Evolutionary conservation across 805 yeast species (phyloP).

Genomic region (Phaffomyces antillensis): DNA sequence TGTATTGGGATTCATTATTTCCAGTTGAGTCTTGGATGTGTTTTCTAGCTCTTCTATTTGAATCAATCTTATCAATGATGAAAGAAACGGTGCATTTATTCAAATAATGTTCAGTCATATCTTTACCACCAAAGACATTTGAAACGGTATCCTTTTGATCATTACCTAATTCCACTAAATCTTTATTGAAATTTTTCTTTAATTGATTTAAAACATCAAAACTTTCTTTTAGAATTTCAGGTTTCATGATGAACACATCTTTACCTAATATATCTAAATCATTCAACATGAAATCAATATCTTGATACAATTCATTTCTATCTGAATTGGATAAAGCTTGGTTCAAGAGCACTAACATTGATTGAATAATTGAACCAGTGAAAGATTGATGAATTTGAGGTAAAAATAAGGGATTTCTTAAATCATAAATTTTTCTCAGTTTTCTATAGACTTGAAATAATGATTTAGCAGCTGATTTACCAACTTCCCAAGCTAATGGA

Average conservation of each 20-base stretch:
- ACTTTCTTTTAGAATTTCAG: conserved; percentile 23
- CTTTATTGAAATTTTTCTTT: conserved; percentile 20
- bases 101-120: conserved; percentile 24
- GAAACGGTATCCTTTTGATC: conserved; percentile 25
- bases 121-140: conserved; percentile 26
- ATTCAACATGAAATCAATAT: conserved; percentile 21
- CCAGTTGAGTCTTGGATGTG: conserved; percentile 1
- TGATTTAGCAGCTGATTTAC: conserved; percentile 19
- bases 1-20: conserved; percentile 6
- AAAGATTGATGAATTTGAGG: conserved; percentile 28
- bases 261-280: conserved; percentile 20
- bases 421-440: conserved; percentile 18
- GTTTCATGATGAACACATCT: conserved; percentile 20
- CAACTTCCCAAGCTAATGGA: conserved; percentile 25
- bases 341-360: conserved; percentile 24
- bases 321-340: conserved; percentile 14
- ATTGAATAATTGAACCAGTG: conserved; percentile 27
- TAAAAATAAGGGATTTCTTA: conserved; percentile 22
- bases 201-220: conserved; percentile 22
- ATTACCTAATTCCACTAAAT: conserved; percentile 20
- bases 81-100: conserved; percentile 23
- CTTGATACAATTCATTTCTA: conserved; percentile 17
- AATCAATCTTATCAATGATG: conserved; percentile 16
- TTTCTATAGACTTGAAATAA: conserved; percentile 24
- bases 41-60: conserved; percentile 2